Evolutionary conservation across 2,329 filamentous ascomycete genomes (phyloP).

Genomic region (Aspergillus carbonarius): DNA sequence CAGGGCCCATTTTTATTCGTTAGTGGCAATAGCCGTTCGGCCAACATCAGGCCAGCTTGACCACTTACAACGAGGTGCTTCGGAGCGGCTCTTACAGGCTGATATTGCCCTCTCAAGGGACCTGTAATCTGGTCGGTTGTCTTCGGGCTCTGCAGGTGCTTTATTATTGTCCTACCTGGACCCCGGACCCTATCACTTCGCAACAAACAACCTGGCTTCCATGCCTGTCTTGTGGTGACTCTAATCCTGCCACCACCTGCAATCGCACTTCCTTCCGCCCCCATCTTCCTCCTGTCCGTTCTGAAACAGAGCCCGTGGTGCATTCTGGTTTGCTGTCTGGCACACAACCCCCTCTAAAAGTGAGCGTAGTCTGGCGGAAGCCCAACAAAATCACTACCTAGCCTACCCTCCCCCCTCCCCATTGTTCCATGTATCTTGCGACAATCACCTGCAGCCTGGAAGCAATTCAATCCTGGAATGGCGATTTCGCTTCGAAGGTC

Average conservation of each 20-base stretch:
- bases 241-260: slow-evolving; percentile 12
- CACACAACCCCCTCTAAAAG: slow-evolving; percentile 1
- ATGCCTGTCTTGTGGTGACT: slow-evolving; percentile 6
- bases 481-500: slow-evolving; percentile 24
- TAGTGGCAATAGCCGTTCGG: slow-evolving; percentile 23
- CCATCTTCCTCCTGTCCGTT: slow-evolving; percentile 7
- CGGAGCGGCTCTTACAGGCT: slow-evolving; percentile 14
- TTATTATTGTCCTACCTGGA: background rate
- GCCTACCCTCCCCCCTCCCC: background rate
- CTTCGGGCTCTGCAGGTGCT: background rate
- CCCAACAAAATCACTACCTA: slow-evolving; percentile 10
- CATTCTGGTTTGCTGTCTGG: slow-evolving; percentile 10
- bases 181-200: background rate
- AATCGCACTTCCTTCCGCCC: slow-evolving; percentile 8
- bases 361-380: slow-evolving; percentile 5
- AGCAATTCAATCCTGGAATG: slow-evolving; percentile 26
- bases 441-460: slow-evolving; percentile 26
- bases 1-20: slow-evolving; percentile 22
- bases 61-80: slow-evolving; percentile 8
- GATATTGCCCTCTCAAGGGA: slow-evolving; percentile 9
- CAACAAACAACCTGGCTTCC: slow-evolving; percentile 14
- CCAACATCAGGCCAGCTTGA: slow-evolving; percentile 21
- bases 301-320: slow-evolving; percentile 2
- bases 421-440: slow-evolving; percentile 22
- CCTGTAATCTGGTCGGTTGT: background rate